Evolutionary conservation across 768 basidiomycete species (phyloP), one percentile per base, ranked within the genome.

Genomic region (Piloderma croceum): DNA sequence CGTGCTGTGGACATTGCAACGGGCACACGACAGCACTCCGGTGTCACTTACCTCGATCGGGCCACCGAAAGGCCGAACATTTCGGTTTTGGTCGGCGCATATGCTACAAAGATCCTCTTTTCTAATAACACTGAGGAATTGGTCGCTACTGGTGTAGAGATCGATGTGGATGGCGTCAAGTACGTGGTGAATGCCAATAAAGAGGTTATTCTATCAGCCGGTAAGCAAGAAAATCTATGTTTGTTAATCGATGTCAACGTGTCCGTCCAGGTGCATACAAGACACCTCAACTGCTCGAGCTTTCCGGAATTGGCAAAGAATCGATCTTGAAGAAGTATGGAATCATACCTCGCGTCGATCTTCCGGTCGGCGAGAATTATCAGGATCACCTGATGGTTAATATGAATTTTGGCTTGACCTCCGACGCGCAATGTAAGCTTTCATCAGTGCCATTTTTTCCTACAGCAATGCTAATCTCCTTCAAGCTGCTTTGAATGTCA

Each of bases 261-360:
- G 4, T 31, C 6, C 21, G 24, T 34, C 69, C 0, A 66, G 73
- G 5, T 71, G 77, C 48, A 59, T 82, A 7, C 68, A 80, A 2
- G 74, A 80, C n/a, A n/a, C n/a, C n/a, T n/a, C n/a, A n/a, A n/a
- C n/a, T n/a, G n/a, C n/a, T n/a, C n/a, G n/a, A n/a, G 49, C 58
- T 80, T 3, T 77, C 76, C 5, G 80, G 79, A 18, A 71, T 81
- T 39, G 79, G 79, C 13, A 59, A 67, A 23, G 50, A 52, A 11
- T 52, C 50, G 3, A 41, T 70, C 24, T 57, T 77, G 19, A 46
- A 58, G 22, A 52, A 43, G 11, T 43, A 68, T 11, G 66, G 63
- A 5, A 61, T 78, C 32, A 39, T 52, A 1, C 42, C 57, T 20
- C 54, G 60, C 39, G 36, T 73, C 19, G 67, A 74, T 33, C 57